phyloP scores from a whole-genome alignment of 495 filamentous ascomycete species.

The Tetracladium setigerum region DNA sequence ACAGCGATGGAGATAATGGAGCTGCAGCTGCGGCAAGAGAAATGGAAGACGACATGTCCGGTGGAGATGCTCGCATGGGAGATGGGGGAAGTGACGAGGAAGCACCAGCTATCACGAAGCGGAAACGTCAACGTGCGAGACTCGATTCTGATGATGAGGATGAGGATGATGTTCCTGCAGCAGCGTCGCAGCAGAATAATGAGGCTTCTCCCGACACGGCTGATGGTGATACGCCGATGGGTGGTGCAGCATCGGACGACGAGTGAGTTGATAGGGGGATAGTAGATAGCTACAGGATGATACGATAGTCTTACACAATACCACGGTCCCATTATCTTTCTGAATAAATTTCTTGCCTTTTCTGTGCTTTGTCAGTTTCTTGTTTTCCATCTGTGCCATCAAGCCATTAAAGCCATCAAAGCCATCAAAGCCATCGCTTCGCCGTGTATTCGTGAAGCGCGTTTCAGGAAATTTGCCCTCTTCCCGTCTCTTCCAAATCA shows the following conservation, averaged over 20 bases:
- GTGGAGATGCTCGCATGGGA: constrained; percentile 19
- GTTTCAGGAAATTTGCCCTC: too few species aligned
- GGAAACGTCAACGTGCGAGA: constrained; percentile 18
- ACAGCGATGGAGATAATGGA: constrained; percentile 43
- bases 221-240: constrained; percentile 19
- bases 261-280: constrained; percentile 1
- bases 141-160: constrained; percentile 25
- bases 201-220: constrained; percentile 19
- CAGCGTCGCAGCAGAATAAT: not conserved
- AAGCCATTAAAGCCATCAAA: too few species aligned
- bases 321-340: too few species aligned
- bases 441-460: too few species aligned
- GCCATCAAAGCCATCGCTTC: too few species aligned
- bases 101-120: constrained; percentile 15
- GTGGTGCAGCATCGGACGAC: constrained; percentile 17
- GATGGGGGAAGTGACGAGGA: constrained; percentile 25
- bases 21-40: constrained; percentile 37
- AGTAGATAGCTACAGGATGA: too few species aligned
- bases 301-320: too few species aligned
- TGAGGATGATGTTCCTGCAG: constrained; percentile 11
- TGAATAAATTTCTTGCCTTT: too few species aligned
- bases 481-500: too few species aligned
- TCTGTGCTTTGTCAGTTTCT: too few species aligned
- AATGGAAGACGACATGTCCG: constrained; percentile 28
- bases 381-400: too few species aligned